These are phyloP conservation scores for Dryas alaskensis DNA, from an alignment of 306 rosid species.

Conservation along the genomic window DNA sequence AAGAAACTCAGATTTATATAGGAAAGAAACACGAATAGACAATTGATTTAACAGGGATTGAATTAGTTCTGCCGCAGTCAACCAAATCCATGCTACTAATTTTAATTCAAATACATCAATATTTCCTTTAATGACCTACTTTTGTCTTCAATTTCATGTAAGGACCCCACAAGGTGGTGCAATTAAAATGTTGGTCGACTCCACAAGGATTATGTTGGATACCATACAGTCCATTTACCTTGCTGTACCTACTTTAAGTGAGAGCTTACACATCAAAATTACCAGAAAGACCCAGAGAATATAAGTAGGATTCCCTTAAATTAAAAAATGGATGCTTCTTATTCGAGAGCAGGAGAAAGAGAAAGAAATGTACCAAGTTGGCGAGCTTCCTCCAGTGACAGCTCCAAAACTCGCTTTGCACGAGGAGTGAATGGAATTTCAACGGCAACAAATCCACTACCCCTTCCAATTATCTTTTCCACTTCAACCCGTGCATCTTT, in stretches of 20 bases:
- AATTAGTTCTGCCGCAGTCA: not conserved
- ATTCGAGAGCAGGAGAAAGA: constrained; percentile 1
- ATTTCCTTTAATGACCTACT: not conserved
- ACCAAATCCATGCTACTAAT: not conserved
- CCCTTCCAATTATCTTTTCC: constrained; percentile 98
- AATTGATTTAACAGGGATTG: not conserved
- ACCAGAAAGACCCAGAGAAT: not conserved
- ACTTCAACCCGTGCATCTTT: constrained; percentile 99
- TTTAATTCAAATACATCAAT: not conserved
- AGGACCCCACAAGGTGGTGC: not conserved
- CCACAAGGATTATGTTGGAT: not conserved
- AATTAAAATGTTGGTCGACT: not conserved
- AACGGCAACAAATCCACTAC: constrained; percentile 97
- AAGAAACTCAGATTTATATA: not conserved
- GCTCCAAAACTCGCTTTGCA: constrained; percentile 97
- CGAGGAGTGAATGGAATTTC: constrained; percentile 98
- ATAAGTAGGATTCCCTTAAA: not conserved
- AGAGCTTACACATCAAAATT: not conserved
- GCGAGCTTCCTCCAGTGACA: constrained; percentile 96
- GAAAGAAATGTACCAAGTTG: constrained; percentile 67
- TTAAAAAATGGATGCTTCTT: not conserved
- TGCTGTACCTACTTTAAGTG: not conserved
- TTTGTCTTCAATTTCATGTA: not conserved
- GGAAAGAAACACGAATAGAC: not conserved
- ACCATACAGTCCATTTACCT: not conserved